Percentiles rank a stretch among this genome's conserved stretches.
Conservation (phyloP, 1,284 basidiomycete genomes). For the Microbotryum scabiosae region DNA sequence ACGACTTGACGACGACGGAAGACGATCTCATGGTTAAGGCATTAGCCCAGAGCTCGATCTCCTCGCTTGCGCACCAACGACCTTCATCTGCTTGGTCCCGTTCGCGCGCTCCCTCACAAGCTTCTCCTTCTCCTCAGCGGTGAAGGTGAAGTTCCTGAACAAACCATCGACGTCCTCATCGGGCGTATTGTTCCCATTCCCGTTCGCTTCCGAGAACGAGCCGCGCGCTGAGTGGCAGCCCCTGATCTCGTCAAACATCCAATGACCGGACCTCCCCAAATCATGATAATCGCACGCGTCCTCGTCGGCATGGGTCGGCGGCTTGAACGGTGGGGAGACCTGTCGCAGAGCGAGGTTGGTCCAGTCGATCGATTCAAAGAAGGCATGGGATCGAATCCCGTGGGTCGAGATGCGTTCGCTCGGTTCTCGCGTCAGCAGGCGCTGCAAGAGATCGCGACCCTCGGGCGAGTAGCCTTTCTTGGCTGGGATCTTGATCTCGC, state of each 20-base stretch:
- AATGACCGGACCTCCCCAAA: constrained; percentile 4
- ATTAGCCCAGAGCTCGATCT: too few relatives aligned
- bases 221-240: constrained; percentile 11
- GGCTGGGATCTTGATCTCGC: constrained; percentile 41
- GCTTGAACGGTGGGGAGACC: constrained; percentile 26
- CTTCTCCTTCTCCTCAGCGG: neutral
- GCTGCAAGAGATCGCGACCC: constrained; percentile 16
- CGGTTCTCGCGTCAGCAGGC: constrained; percentile 27
- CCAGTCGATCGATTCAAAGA: constrained; percentile 27
- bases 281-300: constrained; percentile 22
- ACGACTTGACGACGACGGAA: too few relatives aligned
- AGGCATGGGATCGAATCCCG: constrained; percentile 20
- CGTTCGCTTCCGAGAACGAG: neutral
- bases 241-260: constrained; percentile 21
- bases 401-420: constrained; percentile 10
- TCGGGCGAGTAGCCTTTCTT: constrained; percentile 24
- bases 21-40: too few relatives aligned
- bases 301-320: constrained; percentile 24
- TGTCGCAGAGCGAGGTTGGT: constrained; percentile 14
- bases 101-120: too few relatives aligned
- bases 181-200: neutral
- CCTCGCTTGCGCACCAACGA: too few relatives aligned
- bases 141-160: constrained; percentile 13
- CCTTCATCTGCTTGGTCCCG: neutral
- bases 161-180: constrained; percentile 9